A percentile compares a stretch with the other conserved stretches of the same genome.
phyloP scores from a whole-genome alignment of 1,139 yeast genomes.

The Debaryomyces robertsiae region DNA sequence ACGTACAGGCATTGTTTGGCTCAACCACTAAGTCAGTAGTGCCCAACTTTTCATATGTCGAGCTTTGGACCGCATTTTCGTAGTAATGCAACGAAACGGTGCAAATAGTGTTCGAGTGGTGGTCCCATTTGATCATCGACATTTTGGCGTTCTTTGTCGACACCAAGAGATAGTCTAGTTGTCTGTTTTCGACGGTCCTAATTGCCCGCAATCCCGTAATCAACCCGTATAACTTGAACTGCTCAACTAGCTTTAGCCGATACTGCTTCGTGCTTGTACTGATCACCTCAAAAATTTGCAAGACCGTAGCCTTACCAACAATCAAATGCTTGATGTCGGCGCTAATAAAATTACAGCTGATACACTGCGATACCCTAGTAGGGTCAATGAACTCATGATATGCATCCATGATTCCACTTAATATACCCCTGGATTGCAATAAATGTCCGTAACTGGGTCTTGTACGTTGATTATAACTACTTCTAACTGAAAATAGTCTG shows the following conservation, averaged over 20 bases:
- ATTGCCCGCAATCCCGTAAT: constrained; percentile 61
- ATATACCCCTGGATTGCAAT: not conserved
- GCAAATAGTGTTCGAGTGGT: constrained; percentile 48
- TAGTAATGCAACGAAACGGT: constrained; percentile 87
- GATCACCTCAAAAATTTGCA: constrained; percentile 63
- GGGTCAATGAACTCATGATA: constrained; percentile 83
- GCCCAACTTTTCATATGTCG: constrained; percentile 49
- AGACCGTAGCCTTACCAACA: constrained; percentile 69
- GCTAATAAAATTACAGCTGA: constrained; percentile 64
- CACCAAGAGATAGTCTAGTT: constrained; percentile 62
- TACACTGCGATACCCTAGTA: constrained; percentile 65
- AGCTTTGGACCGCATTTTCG: constrained; percentile 63
- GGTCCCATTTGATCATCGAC: constrained; percentile 76
- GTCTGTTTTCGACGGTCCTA: constrained; percentile 51
- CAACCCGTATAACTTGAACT: constrained; percentile 71
- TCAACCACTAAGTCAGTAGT: constrained; percentile 62
- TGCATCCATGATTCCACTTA: constrained; percentile 61
- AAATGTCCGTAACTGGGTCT: not conserved
- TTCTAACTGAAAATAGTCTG: not conserved
- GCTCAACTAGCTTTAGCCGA: constrained; percentile 58
- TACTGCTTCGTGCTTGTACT: constrained; percentile 25
- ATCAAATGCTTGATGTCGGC: constrained; percentile 55
- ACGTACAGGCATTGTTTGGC: constrained; percentile 61
- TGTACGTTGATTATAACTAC: not conserved
- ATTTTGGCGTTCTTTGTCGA: constrained; percentile 78